Conservation (phyloP, 1,284 basidiomycete species). For the Boletus semigastroideus region DNA sequence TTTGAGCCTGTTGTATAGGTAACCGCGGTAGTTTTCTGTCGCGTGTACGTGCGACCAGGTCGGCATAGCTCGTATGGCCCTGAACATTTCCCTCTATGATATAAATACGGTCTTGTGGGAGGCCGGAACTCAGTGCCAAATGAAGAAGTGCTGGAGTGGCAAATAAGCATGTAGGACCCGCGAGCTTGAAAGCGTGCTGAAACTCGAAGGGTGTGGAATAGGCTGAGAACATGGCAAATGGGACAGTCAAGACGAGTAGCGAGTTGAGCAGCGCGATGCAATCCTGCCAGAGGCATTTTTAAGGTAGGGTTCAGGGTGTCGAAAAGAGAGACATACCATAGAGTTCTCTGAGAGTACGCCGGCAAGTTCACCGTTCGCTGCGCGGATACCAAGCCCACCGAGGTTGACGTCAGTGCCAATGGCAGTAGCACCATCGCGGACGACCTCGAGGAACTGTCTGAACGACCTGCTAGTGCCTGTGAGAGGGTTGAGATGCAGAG, state of each 20-base stretch:
- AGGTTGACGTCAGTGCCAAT: slow-evolving; percentile 44
- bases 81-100: slow-evolving; percentile 46
- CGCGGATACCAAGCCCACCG: slow-evolving; percentile 57
- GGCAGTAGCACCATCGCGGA: slow-evolving; percentile 57
- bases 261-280: slow-evolving; percentile 59
- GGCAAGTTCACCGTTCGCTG: slow-evolving; percentile 52
- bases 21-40: slow-evolving; percentile 41
- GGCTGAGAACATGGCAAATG: slow-evolving; percentile 62
- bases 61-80: slow-evolving; percentile 44
- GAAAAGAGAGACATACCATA: slow-evolving; percentile 42
- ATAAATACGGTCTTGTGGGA: slow-evolving; percentile 53
- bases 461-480: slow-evolving; percentile 49
- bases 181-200: slow-evolving; percentile 52
- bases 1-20: slow-evolving; percentile 45
- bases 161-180: slow-evolving; percentile 59
- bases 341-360: slow-evolving; percentile 71
- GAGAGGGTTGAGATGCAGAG: slow-evolving; percentile 54
- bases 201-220: slow-evolving; percentile 69
- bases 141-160: slow-evolving; percentile 54
- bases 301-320: not conserved
- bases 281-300: slow-evolving; percentile 46
- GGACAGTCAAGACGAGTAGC: slow-evolving; percentile 54
- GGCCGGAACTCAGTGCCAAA: slow-evolving; percentile 48
- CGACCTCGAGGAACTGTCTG: slow-evolving; percentile 48
- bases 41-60: slow-evolving; percentile 45